These are phyloP conservation scores for Niveomyces coronatus DNA, from an alignment of 2,329 filamentous ascomycete species.

Conservation along the genomic window DNA sequence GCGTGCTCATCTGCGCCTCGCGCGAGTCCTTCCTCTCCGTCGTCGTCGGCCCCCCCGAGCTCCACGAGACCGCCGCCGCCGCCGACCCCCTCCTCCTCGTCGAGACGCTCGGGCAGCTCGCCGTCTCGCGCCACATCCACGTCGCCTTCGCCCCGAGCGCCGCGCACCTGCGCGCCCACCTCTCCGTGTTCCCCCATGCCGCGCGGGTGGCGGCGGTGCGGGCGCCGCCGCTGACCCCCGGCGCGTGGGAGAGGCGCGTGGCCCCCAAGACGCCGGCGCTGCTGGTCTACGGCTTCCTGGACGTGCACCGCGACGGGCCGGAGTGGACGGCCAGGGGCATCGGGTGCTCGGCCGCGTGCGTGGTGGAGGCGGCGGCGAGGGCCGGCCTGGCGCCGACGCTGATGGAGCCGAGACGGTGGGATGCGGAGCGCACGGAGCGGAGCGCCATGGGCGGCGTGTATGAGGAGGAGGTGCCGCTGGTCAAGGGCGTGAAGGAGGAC, in stretches of 20 bases:
- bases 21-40: slow-evolving; percentile 53
- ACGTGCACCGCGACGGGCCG: slow-evolving; percentile 55
- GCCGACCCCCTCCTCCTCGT: slow-evolving; percentile 35
- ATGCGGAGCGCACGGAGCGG: slow-evolving; percentile 17
- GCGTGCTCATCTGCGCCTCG: slow-evolving; percentile 60
- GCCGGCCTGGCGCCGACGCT: slow-evolving; percentile 34
- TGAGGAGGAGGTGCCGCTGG: slow-evolving; percentile 46
- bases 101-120: slow-evolving; percentile 58
- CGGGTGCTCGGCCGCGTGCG: slow-evolving; percentile 46
- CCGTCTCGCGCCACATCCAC: slow-evolving; percentile 57
- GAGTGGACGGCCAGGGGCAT: slow-evolving; percentile 71
- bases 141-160: slow-evolving; percentile 66
- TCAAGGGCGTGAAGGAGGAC: slow-evolving; percentile 49
- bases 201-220: slow-evolving; percentile 23
- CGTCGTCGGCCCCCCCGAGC: slow-evolving; percentile 41
- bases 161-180: slow-evolving; percentile 65
- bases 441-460: slow-evolving; percentile 26
- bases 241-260: slow-evolving; percentile 6
- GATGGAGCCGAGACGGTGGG: slow-evolving; percentile 30
- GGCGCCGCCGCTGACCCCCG: slow-evolving; percentile 29
- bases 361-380: slow-evolving; percentile 50
- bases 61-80: slow-evolving; percentile 20
- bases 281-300: slow-evolving; percentile 54
- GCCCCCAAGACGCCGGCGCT: slow-evolving; percentile 31
- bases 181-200: slow-evolving; percentile 43